phyloP scores from a whole-genome alignment of 2,329 filamentous ascomycete species.

The Orbilia oligospora region DNA sequence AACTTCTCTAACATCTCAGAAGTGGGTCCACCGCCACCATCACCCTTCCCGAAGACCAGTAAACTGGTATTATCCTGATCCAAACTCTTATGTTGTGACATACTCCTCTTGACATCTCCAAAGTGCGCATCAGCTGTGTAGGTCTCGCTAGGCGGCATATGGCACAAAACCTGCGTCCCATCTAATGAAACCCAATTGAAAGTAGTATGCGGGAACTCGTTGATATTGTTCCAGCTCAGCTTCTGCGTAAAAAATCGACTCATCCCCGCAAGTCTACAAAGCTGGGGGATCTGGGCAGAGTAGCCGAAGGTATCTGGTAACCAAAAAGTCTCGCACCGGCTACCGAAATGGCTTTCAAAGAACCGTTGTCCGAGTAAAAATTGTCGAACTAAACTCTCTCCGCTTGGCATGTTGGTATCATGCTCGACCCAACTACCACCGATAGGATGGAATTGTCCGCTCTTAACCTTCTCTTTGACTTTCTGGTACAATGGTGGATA shows the following conservation, averaged over 20 bases:
- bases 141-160: slow-evolving; percentile 96
- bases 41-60: slow-evolving; percentile 95
- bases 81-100: slow-evolving; percentile 94
- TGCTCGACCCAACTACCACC: slow-evolving; percentile 99
- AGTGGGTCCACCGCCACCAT: slow-evolving; percentile 94
- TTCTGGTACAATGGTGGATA: slow-evolving; percentile 92
- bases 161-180: slow-evolving; percentile 95
- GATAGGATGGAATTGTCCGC: slow-evolving; percentile 92
- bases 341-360: slow-evolving; percentile 92
- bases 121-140: slow-evolving; percentile 93
- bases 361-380: slow-evolving; percentile 96
- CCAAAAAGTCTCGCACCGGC: slow-evolving; percentile 93
- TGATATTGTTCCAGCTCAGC: slow-evolving; percentile 99
- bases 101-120: slow-evolving; percentile 89
- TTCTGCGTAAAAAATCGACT: slow-evolving; percentile 97
- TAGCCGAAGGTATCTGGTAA: slow-evolving; percentile 98
- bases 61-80: slow-evolving; percentile 92
- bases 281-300: slow-evolving; percentile 91
- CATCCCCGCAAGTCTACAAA: slow-evolving; percentile 96
- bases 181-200: slow-evolving; percentile 99
- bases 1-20: slow-evolving; percentile 96
- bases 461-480: slow-evolving; percentile 90
- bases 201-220: slow-evolving; percentile 97
- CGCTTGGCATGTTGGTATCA: slow-evolving; percentile 96
- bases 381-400: slow-evolving; percentile 92